Evolutionary conservation across 148 eudicot species (phyloP).

Genomic region (Spergularia bocconei): DNA sequence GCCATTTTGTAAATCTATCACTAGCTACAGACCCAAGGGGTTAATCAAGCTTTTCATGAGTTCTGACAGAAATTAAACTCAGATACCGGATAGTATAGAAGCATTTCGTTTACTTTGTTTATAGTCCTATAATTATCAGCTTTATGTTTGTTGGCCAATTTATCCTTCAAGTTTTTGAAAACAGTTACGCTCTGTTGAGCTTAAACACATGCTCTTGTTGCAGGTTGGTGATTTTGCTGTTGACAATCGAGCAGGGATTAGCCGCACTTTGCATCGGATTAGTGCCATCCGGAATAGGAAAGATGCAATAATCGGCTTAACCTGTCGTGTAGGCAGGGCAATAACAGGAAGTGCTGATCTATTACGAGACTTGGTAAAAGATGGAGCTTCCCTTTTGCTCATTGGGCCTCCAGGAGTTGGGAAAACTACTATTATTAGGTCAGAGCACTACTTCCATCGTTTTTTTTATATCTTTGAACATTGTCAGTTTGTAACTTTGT

Average conservation of each 20-base stretch:
- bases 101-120: background rate
- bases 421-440: conserved; percentile 96
- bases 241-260: conserved; percentile 94
- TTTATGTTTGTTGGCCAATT: background rate
- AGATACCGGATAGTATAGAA: too few relatives aligned
- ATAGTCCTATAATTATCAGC: background rate
- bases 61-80: too few relatives aligned
- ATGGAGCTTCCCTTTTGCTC: conserved; percentile 89
- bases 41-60: too few relatives aligned
- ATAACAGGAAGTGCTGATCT: conserved; percentile 90
- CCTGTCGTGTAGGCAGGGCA: conserved; percentile 94
- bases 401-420: conserved; percentile 99
- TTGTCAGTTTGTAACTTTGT: background rate
- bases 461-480: background rate
- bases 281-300: conserved; percentile 93
- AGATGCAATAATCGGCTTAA: conserved; percentile 78
- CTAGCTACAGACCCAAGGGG: too few relatives aligned
- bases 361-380: conserved; percentile 75
- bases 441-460: background rate
- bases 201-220: conserved; percentile 15
- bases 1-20: too few relatives aligned
- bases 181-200: conserved; percentile 8
- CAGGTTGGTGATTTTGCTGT: conserved; percentile 97
- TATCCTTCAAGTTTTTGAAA: background rate
- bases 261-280: conserved; percentile 87